Base-by-base conservation (phyloP, 108 stramenopile species). In the Cyclotella atomus region DNA sequence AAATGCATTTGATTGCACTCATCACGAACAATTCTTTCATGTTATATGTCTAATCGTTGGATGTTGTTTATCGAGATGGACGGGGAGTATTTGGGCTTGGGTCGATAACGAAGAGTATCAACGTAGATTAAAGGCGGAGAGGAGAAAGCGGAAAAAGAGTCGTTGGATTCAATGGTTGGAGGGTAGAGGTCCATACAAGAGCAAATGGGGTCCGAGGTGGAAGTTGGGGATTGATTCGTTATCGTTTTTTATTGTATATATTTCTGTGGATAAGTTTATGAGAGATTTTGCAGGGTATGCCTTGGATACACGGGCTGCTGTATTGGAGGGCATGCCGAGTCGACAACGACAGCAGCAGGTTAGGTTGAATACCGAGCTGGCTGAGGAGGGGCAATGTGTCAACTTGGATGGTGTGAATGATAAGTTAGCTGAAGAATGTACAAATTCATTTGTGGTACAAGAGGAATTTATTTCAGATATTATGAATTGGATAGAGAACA, bases 321-420 rank as follows among this genome's bases (percentile, higher is more conserved):
- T 57, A 7, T 57, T 57, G n/a, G 56, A 57, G 12, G 56, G 56
- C 17, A 57, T 57, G 56, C 56, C 56, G 12, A 57, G 56, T 30
- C 56, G 56, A 32, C 56, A 57, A 43, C 57, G 30, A 32, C 30
- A 15, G 17, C 3, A 2, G 10, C 30, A 0, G 30, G 23, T 19
- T 30, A n/a, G 6, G 4, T 10, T 30, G 2, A 10, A 10, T 0
- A 19, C 28, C 32, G 14, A 16, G 14, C 15, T 2, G 12, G 30
- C 29, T 30, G 29, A 30, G 20, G 14, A 57, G 4, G 56, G 6
- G 30, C 56, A 57, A n/a, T 57, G 56, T 30, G 10, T 14, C 29
- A 32, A 3, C 20, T 10, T 57, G 29, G 28, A 57, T 7, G 1
- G 0, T 32, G 29, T 15, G 19, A 57, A 57, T n/a, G 30, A 57